These are phyloP conservation scores for Pittosporum tobira DNA, from an alignment of 129 eudicot genomes.

Conservation along the genomic window DNA sequence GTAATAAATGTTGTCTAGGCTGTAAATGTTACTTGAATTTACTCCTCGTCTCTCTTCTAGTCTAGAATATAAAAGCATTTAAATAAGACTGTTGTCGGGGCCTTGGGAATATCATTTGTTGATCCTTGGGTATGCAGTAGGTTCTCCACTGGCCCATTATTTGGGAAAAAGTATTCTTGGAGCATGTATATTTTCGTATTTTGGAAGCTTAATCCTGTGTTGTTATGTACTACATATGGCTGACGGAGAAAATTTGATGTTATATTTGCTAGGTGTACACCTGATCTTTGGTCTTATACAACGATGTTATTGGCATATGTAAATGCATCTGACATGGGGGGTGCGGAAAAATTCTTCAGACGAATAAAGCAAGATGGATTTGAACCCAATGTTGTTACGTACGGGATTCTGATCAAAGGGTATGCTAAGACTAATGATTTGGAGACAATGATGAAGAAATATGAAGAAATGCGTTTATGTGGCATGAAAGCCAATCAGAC, in stretches of 20 bases:
- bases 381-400: slow-evolving; percentile 62
- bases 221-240: background rate
- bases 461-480: slow-evolving; percentile 53
- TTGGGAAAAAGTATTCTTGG: no score
- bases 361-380: slow-evolving; percentile 72
- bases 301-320: slow-evolving; percentile 87
- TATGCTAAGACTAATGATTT: slow-evolving; percentile 60
- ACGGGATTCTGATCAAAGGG: slow-evolving; percentile 83
- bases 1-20: no score
- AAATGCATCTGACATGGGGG: slow-evolving; percentile 92
- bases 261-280: slow-evolving; percentile 53
- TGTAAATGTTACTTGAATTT: no score
- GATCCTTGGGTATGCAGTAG: no score
- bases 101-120: no score
- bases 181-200: background rate
- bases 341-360: slow-evolving; percentile 81
- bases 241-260: slow-evolving; percentile 7
- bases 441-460: slow-evolving; percentile 82
- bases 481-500: slow-evolving; percentile 70
- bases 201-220: background rate
- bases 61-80: no score
- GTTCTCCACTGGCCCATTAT: no score
- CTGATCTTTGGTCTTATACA: slow-evolving; percentile 84
- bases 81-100: no score
- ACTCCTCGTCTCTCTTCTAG: no score